Base-by-base conservation (phyloP, 257 asterid species). In the Scutellaria barbata region DNA sequence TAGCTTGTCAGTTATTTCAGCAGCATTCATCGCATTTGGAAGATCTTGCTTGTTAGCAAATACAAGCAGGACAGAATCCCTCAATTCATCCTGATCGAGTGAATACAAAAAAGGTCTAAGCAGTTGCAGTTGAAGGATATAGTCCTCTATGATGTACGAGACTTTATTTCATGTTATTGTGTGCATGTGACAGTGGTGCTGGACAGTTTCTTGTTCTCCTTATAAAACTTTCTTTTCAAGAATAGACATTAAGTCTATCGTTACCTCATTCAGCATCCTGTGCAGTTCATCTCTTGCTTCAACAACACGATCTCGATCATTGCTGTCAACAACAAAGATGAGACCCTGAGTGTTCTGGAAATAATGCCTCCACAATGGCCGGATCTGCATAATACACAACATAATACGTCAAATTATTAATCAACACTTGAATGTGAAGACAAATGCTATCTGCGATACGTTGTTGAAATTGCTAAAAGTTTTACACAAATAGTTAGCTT, bases 41-140 rank as follows among this genome's bases (percentile, higher is more conserved):
- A 86, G 91, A 83, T 86, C 91, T 79, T 86, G 91, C 58, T 86
- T 86, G 84, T 86, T 86, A 25, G 91, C 91, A 69, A 86, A 84
- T 54, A 81, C 91, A 54, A 86, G 81, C 53, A 86, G 80, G 57
- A 86, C 91, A 39, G 84, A 89, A 57, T 86, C 88, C 72, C 88
- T 76, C 82, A 83, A 72, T 72, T 86, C 89, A 50, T 86, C 91
- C 90, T 86, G 73, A 59, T 4, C 10, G 8, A 9, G 53, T 8
- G 55, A 60, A 67, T 13, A 69, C 4, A 52, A 1, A 5, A 5
- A 30, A 42, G 39, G 17, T 66, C 1, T 22, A 17, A 76, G 48
- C 17, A 37, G 69, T 58, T 6, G n/a, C 8, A 77, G 1, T 17
- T 25, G 9, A 6, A 70, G 47, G 13, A 11, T 10, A 10, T 16